Percentiles rank a stretch among this genome's conserved stretches.
These are phyloP conservation scores for Plasmodium knowlesi DNA, from an alignment of 169 alveolate species.

Conservation along the genomic window DNA sequence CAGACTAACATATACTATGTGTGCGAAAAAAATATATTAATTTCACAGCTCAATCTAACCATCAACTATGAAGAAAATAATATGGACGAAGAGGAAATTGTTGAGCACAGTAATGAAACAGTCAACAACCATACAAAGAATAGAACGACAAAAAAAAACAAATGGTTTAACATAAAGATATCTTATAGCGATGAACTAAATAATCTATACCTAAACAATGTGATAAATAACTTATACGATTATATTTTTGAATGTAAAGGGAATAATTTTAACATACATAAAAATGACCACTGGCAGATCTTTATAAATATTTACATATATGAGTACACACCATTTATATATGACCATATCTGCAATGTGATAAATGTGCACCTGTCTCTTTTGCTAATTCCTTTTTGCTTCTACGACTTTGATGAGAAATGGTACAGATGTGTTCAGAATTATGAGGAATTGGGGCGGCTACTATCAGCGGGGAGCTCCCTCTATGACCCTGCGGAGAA, in stretches of 20 bases:
- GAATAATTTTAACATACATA: conserved; percentile 41
- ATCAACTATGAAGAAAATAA: conserved; percentile 70
- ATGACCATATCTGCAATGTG: conserved; percentile 73
- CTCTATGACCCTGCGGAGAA: not conserved
- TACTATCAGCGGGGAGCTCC: not conserved
- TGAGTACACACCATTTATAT: conserved; percentile 74
- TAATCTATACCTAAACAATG: conserved; percentile 64
- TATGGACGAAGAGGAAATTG: conserved; percentile 33
- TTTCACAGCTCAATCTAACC: conserved; percentile 53
- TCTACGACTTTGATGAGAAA: conserved; percentile 60
- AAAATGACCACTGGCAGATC: conserved; percentile 57
- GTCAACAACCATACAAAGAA: not conserved
- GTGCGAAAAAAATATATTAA: conserved; percentile 68
- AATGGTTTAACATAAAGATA: conserved; percentile 56
- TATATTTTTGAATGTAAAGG: conserved; percentile 61
- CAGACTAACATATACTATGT: conserved; percentile 72
- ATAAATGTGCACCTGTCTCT: conserved; percentile 71
- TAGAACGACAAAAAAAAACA: conserved; percentile 7
- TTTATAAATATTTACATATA: conserved; percentile 70
- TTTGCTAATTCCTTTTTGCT: conserved; percentile 69
- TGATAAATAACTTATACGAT: conserved; percentile 61
- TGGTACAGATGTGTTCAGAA: conserved; percentile 73
- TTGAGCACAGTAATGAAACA: not conserved
- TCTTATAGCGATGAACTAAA: conserved; percentile 65
- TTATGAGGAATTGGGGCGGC: conserved; percentile 39